Base-by-base conservation (phyloP, 2,329 filamentous ascomycete genomes). In the Curvularia spicifera region DNA sequence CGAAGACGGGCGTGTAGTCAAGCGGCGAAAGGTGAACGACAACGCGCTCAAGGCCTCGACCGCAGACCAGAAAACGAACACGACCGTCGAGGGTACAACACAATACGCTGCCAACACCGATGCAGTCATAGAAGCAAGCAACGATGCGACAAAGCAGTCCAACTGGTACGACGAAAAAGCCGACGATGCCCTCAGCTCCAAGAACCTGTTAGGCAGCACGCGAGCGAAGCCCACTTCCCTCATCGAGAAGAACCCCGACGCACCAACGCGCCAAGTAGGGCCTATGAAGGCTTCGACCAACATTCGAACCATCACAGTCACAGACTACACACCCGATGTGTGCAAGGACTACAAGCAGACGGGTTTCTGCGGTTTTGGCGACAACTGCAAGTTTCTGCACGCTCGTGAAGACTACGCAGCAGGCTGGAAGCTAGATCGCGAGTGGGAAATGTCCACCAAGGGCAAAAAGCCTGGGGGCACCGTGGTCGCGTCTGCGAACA, bases 291-390 rank as follows among this genome's bases (percentile, higher is more conserved):
- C 91, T 1, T 85, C 94, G 0, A 91, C 91, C 1, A 98, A 98
- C 70, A 89, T 99, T 55, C 88, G 95, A 51, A 96, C 91, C 1
- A 89, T 96, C 63, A 98, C 93, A 0, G 85, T 94, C 6, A 96
- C 88, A 31, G 95, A 99, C 73, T 98, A 91, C 73, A 89, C 91
- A 0, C 92, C 94, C 0, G 94, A 98, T 66, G 91, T 96, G 0
- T 99, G 95, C 79, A 98, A 98, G 76, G 95, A 98, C 73, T 95
- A 91, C 78, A 94, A 94, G 67, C 85, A 91, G 69, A 95, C 76
- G 0, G 76, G 76, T 1, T 78, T 87, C 72, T 89, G 86, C 67
- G 87, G 88, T 1, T 90, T 89, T 63, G 89, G 90, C 28, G 91
- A 95, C 73, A 88, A 84, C 60, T 97, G 93, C 81, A 96, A 93